Conservation (phyloP, 345 rosid species). For the Odontarrhena argentea region DNA sequence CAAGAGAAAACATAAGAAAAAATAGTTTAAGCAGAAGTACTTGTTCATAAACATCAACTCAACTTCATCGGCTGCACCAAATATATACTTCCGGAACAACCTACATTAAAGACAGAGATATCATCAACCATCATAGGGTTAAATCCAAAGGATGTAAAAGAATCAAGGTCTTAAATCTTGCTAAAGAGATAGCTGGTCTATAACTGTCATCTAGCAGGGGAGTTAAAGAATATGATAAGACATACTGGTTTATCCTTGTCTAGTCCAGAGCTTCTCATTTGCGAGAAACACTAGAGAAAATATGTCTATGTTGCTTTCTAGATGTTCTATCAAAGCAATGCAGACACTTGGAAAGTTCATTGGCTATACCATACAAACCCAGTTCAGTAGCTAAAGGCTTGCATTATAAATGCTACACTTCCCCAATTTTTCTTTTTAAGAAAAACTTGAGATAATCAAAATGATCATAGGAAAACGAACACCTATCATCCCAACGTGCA, state of each 20-base stretch:
- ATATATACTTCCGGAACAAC: constrained; percentile 57
- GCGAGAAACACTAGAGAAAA: too few relatives aligned
- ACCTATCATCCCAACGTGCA: constrained; percentile 79
- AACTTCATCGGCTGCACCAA: constrained; percentile 69
- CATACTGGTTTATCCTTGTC: neutral
- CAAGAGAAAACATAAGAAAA: constrained; percentile 3
- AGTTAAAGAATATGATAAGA: neutral
- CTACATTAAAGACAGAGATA: constrained; percentile 36
- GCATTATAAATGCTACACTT: constrained; percentile 4
- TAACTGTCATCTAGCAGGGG: neutral
- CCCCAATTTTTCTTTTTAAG: neutral
- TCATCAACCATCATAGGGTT: constrained; percentile 17
- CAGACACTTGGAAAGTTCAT: neutral
- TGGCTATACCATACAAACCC: neutral
- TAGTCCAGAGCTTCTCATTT: neutral
- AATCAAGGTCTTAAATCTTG: neutral
- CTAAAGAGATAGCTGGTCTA: neutral
- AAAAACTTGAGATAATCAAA: neutral
- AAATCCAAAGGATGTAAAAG: neutral
- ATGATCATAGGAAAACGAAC: neutral
- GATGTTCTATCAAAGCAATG: too few relatives aligned
- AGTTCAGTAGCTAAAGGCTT: constrained; percentile 6
- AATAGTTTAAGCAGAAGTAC: constrained; percentile 37
- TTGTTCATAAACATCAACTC: constrained; percentile 77
- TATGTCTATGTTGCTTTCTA: too few relatives aligned